Evolutionary conservation across 352 stramenopile genomes (phyloP).

Genomic region (Phytophthora meadii): DNA sequence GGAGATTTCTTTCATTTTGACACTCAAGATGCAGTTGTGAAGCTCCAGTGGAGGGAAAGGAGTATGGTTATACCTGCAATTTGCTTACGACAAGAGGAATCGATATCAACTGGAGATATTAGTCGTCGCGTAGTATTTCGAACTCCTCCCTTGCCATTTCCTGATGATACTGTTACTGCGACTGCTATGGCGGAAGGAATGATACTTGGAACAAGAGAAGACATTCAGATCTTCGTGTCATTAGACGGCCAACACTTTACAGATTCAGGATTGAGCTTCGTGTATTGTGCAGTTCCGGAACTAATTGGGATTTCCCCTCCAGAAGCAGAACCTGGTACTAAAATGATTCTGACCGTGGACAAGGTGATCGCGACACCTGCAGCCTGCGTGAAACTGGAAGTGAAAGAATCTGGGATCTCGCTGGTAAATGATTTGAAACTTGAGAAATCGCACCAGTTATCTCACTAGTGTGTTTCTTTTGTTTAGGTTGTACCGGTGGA

Average conservation of each 20-base stretch:
- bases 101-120: background rate
- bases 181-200: constrained; percentile 37
- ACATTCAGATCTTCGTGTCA: constrained; percentile 59
- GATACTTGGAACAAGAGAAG: constrained; percentile 40
- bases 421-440: constrained; percentile 23
- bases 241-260: constrained; percentile 59
- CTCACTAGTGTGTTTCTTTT: constrained; percentile 6
- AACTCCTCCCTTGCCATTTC: constrained; percentile 50
- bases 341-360: constrained; percentile 29
- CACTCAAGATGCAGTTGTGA: constrained; percentile 55
- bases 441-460: too few species aligned
- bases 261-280: constrained; percentile 27
- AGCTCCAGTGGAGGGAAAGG: constrained; percentile 54
- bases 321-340: constrained; percentile 28
- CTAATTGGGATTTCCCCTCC: constrained; percentile 18
- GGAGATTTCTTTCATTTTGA: constrained; percentile 69
- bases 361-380: constrained; percentile 21
- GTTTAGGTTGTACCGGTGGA: constrained; percentile 36
- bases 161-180: constrained; percentile 23
- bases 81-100: constrained; percentile 31
- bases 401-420: constrained; percentile 20
- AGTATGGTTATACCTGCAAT: constrained; percentile 36
- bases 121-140: constrained; percentile 55
- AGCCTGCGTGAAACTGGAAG: constrained; percentile 32
- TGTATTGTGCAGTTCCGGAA: constrained; percentile 33